Percentiles rank a stretch among this genome's conserved stretches.
phyloP scores from a whole-genome alignment of 2,329 filamentous ascomycete species.

The Dactylellina drechsleri region DNA sequence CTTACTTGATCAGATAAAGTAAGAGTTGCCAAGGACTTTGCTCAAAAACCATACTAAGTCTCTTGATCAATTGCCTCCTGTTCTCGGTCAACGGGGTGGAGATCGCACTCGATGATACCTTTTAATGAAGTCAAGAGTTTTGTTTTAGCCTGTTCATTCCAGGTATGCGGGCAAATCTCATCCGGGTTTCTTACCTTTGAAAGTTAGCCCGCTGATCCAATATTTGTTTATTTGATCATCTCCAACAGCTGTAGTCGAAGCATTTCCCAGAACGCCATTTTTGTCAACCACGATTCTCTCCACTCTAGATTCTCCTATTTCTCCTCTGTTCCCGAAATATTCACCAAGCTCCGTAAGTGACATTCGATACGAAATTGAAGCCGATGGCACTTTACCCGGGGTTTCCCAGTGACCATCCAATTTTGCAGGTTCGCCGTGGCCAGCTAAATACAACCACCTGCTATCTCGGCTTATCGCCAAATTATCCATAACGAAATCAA shows the following conservation, averaged over 20 bases:
- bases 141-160: too few relatives aligned
- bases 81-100: background rate
- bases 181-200: constrained; percentile 15
- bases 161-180: too few relatives aligned
- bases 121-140: background rate
- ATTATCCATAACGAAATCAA: constrained; percentile 49
- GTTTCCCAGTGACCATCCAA: constrained; percentile 24
- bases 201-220: constrained; percentile 39
- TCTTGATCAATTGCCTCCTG: too few relatives aligned
- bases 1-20: too few relatives aligned
- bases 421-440: constrained; percentile 39
- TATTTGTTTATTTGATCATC: constrained; percentile 37
- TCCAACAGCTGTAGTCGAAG: constrained; percentile 38
- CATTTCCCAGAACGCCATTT: constrained; percentile 35
- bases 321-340: constrained; percentile 32
- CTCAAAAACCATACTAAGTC: too few relatives aligned
- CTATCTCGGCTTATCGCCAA: constrained; percentile 29
- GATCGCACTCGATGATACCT: constrained; percentile 19
- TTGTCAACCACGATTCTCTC: constrained; percentile 42
- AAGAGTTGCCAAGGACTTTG: too few relatives aligned
- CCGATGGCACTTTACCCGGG: constrained; percentile 15
- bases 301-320: constrained; percentile 36
- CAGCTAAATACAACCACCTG: constrained; percentile 45
- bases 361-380: constrained; percentile 33
- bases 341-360: constrained; percentile 36